Evolutionary conservation across 2,329 filamentous ascomycete species (phyloP).

Genomic region (Cladosporium sp.): DNA sequence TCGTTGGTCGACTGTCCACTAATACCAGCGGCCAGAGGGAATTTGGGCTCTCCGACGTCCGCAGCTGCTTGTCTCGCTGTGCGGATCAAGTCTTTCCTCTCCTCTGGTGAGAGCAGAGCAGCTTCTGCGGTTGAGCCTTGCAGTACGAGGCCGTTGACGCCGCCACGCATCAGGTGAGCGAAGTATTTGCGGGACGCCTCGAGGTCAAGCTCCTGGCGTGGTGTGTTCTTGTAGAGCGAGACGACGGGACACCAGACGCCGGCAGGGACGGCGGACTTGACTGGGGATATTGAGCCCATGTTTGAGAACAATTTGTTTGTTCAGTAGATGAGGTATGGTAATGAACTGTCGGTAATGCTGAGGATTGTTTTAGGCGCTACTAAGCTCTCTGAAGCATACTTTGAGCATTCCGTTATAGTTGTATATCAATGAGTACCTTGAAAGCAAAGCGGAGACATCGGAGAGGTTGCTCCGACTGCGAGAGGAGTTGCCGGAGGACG

Average conservation of each 20-base stretch:
- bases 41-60: slow-evolving; percentile 33
- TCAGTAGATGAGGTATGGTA: too few relatives aligned
- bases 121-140: slow-evolving; percentile 48
- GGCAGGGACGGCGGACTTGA: slow-evolving; percentile 30
- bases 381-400: too few relatives aligned
- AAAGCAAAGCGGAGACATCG: too few relatives aligned
- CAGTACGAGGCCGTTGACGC: slow-evolving; percentile 45
- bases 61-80: slow-evolving; percentile 37
- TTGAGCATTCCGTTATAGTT: too few relatives aligned
- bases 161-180: slow-evolving; percentile 39
- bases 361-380: too few relatives aligned
- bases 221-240: slow-evolving; percentile 42
- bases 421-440: too few relatives aligned
- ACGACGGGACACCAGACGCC: slow-evolving; percentile 48
- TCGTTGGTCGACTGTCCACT: slow-evolving; percentile 37
- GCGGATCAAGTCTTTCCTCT: slow-evolving; percentile 40
- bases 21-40: slow-evolving; percentile 45
- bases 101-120: slow-evolving; percentile 38
- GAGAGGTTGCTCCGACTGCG: too few relatives aligned
- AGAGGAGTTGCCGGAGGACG: too few relatives aligned
- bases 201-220: slow-evolving; percentile 40
- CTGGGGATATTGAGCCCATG: background rate
- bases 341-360: too few relatives aligned
- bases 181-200: slow-evolving; percentile 45
- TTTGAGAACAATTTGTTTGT: background rate